phyloP scores from a whole-genome alignment of 1,284 basidiomycete species.

The Pseudomicrostroma phylloplanum region DNA sequence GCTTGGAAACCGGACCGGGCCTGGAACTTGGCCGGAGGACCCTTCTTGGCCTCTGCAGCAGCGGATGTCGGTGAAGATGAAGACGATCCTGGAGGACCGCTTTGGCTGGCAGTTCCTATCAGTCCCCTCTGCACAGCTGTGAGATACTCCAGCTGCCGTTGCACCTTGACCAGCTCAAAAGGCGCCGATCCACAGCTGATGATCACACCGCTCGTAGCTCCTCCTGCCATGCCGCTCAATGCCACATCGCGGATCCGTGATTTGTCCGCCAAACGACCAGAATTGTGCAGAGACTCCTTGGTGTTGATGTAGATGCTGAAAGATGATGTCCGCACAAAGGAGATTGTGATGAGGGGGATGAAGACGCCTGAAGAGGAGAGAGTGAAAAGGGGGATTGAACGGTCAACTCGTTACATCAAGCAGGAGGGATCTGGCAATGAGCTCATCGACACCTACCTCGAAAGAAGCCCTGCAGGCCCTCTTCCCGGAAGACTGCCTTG shows the following conservation, averaged over 20 bases:
- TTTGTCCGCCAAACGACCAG: conserved; percentile 18
- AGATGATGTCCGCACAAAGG: conserved; percentile 83
- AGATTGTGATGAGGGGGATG: conserved; percentile 92
- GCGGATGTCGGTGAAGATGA: background rate
- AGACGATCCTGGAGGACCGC: background rate
- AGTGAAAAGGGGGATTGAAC: background rate
- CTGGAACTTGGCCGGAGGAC: conserved; percentile 21
- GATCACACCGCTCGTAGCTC: conserved; percentile 72
- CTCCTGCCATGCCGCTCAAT: conserved; percentile 54
- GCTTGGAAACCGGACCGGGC: conserved; percentile 41
- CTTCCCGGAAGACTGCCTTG: conserved; percentile 64
- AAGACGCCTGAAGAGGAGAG: conserved; percentile 52
- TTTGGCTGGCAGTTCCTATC: conserved; percentile 15
- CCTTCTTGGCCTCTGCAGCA: background rate
- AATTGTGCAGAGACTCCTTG: conserved; percentile 66
- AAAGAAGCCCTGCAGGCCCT: conserved; percentile 86
- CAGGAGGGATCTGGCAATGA: no score
- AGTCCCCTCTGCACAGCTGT: conserved; percentile 75
- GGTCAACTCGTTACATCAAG: no score
- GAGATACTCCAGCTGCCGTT: conserved; percentile 77
- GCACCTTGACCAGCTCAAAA: conserved; percentile 90
- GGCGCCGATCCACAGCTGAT: conserved; percentile 59
- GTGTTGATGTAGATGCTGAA: conserved; percentile 90
- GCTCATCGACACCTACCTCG: conserved; percentile 58
- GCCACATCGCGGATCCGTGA: conserved; percentile 25